Evolutionary conservation across 768 basidiomycete species (phyloP).

Genomic region (Suillus placidus): DNA sequence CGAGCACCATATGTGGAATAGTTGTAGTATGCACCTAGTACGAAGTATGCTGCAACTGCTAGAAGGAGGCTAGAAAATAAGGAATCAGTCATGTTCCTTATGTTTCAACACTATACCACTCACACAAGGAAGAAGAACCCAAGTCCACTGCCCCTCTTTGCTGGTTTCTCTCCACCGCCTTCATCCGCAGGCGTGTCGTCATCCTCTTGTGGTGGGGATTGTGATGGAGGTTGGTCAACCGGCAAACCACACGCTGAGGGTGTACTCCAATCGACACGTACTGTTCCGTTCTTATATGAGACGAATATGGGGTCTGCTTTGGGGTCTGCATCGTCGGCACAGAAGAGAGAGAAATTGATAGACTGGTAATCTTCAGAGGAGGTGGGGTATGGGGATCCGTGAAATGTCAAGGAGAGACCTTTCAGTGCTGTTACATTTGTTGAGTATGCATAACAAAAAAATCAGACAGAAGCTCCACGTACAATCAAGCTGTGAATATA

Average conservation of each 20-base stretch:
- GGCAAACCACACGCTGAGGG: constrained; percentile 57
- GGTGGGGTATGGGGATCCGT: constrained; percentile 64
- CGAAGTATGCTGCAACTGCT: constrained; percentile 71
- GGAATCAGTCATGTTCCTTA: constrained; percentile 7
- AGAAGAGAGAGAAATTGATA: constrained; percentile 63
- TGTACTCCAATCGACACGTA: constrained; percentile 63
- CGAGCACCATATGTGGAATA: constrained; percentile 85
- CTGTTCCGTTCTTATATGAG: constrained; percentile 59
- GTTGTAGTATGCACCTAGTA: constrained; percentile 83
- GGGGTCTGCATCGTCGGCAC: constrained; percentile 51
- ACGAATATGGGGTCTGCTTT: constrained; percentile 38
- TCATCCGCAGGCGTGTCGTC: constrained; percentile 23
- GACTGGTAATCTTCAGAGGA: constrained; percentile 53
- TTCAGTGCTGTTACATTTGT: constrained; percentile 47
- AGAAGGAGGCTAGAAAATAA: constrained; percentile 53
- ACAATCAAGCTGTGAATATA: constrained; percentile 37
- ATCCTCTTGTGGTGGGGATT: constrained; percentile 30
- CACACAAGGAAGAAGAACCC: constrained; percentile 89
- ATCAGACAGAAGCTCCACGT: constrained; percentile 35
- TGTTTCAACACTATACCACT: constrained; percentile 29
- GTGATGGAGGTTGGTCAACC: constrained; percentile 22
- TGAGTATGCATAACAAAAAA: constrained; percentile 1
- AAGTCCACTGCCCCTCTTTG: constrained; percentile 66
- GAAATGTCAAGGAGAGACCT: constrained; percentile 57
- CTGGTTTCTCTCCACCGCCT: constrained; percentile 27